Evolutionary conservation across 805 yeast genomes (phyloP).

Genomic region (Sugiyamaella lignohabitans): DNA sequence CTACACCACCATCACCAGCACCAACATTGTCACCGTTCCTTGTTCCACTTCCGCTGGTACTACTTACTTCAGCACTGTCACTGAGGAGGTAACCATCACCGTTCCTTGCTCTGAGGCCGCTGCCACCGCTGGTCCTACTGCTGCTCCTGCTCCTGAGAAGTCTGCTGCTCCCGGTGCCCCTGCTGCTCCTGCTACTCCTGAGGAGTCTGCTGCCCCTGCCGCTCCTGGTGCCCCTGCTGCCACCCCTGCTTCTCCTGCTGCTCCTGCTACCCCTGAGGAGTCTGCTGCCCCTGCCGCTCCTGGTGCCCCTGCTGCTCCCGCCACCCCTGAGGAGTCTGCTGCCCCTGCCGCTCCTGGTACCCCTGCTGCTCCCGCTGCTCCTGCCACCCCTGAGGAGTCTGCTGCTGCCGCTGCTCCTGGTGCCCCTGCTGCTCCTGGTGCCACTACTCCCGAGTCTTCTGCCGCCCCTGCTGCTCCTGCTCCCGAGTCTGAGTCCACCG

Average conservation of each 20-base stretch:
- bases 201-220: constrained; percentile 38
- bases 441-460: constrained; percentile 50
- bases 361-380: constrained; percentile 3
- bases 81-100: constrained; percentile 14
- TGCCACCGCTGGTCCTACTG: not conserved
- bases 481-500: not conserved
- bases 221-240: constrained; percentile 42
- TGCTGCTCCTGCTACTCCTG: constrained; percentile 1
- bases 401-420: constrained; percentile 40
- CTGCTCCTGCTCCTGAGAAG: not conserved
- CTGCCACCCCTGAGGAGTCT: constrained; percentile 3
- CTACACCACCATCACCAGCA: constrained; percentile 6
- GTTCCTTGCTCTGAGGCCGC: constrained; percentile 10
- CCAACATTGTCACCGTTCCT: constrained; percentile 6
- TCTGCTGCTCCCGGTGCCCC: not conserved
- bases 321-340: constrained; percentile 38
- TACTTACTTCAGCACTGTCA: constrained; percentile 7
- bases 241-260: not conserved
- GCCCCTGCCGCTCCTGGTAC: constrained; percentile 3
- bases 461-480: constrained; percentile 14
- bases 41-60: constrained; percentile 8
- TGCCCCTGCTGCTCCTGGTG: constrained; percentile 68
- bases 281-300: constrained; percentile 28
- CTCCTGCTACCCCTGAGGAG: not conserved
- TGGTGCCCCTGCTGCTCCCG: constrained; percentile 62